Base-by-base conservation (phyloP, 106 monocot species). In the Ottelia alismoides region DNA sequence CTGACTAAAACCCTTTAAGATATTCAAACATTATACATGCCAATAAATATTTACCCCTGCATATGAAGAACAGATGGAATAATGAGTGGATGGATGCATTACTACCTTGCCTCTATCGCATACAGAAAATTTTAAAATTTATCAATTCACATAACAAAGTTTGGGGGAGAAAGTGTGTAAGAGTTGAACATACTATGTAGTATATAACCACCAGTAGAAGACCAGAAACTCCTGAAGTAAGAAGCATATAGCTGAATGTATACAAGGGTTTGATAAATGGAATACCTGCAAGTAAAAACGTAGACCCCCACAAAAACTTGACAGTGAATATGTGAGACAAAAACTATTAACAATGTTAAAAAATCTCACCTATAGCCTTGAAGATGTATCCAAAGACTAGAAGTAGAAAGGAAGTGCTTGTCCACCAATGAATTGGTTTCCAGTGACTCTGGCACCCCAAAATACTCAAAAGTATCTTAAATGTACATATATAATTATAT, bases 221-320 rank as follows among this genome's bases (percentile, higher is more conserved):
- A 20, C 84, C 94, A 65, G 94, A 78, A 2, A 55, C 66, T 63
- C 84, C 94, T 21, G 76, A 31, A 30, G 88, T 84, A 20, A 96
- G 69, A 73, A 78, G 68, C 81, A 82, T 78, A 56, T 96, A 96
- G 77, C 88, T 96, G 28, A 85, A 23, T 25, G 88, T 88, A 57
- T 88, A 96, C 60, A 96, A 71, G 28, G 94, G 94, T 71, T 96
- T 96, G 67, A 84, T 88, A 31, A 96, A 73, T 67, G 94, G 94
- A 72, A 94, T 66, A 61, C 94, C 94, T 96, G 66, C 51, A 59
- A 62, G 14, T 64, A 63, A 30, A n/a, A 55, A 27, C 19, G 16
- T 27, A 61, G 20, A 52, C 30, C 31, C 22, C 12, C 11, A 27
- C 27, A 25, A 2, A 48, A n/a, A 43, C 16, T 6, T 43, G 40